phyloP scores from a whole-genome alignment of 805 yeast genomes.

The Candida loeiensis region DNA sequence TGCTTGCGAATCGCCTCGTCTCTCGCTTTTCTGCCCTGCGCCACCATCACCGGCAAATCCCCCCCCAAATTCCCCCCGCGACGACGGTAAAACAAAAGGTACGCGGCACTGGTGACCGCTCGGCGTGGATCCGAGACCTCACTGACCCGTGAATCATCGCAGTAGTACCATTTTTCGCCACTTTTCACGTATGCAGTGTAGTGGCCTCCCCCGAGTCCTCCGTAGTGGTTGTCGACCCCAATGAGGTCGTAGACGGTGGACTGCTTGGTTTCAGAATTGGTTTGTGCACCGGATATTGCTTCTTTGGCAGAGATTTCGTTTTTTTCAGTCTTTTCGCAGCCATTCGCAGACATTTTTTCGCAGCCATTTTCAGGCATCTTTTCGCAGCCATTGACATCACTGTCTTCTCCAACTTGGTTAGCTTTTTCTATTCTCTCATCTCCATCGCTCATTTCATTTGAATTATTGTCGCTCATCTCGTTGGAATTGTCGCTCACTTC shows the following conservation, averaged over 20 bases:
- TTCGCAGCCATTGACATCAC: slow-evolving; percentile 9
- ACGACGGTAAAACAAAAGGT: slow-evolving; percentile 77
- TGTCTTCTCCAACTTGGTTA: slow-evolving; percentile 48
- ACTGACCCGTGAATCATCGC: slow-evolving; percentile 77
- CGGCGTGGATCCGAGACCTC: slow-evolving; percentile 54
- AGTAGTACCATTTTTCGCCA: slow-evolving; percentile 83
- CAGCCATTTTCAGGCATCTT: slow-evolving; percentile 12
- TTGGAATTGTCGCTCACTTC: slow-evolving; percentile 84
- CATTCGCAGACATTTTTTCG: background rate
- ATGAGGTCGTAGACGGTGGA: slow-evolving; percentile 65
- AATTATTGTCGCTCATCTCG: no score
- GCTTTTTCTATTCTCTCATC: slow-evolving; percentile 86
- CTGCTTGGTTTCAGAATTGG: background rate
- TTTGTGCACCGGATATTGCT: no score
- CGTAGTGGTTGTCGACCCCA: slow-evolving; percentile 94
- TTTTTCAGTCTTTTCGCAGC: no score
- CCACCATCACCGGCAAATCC: slow-evolving; percentile 38
- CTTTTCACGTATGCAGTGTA: slow-evolving; percentile 84
- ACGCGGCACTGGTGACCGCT: slow-evolving; percentile 75
- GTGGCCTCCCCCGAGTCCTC: slow-evolving; percentile 97
- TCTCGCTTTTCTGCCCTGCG: slow-evolving; percentile 34
- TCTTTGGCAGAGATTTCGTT: no score
- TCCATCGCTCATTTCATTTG: no score
- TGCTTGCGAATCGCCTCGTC: slow-evolving; percentile 13
- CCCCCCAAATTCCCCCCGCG: slow-evolving; percentile 50